Evolutionary conservation across 495 filamentous ascomycete species (phyloP).

Genomic region (Niebla homalea): DNA sequence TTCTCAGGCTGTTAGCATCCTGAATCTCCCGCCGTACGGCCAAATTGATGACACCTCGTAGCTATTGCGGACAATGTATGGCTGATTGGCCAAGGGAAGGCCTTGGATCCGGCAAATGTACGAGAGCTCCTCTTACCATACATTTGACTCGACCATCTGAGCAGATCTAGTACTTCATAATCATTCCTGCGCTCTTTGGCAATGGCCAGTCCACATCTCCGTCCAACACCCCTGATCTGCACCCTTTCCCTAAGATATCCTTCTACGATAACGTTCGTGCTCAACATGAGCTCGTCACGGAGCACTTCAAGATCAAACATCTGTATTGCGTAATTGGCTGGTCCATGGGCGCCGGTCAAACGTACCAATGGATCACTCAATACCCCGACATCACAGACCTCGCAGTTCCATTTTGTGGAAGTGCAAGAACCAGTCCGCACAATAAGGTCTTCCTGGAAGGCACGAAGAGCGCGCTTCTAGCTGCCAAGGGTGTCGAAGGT

Average conservation of each 20-base stretch:
- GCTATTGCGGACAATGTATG: conserved; percentile 51
- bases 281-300: conserved; percentile 50
- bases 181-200: conserved; percentile 58
- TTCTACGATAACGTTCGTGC: conserved; percentile 61
- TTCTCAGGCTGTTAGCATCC: conserved; percentile 42
- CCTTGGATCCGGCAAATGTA: conserved; percentile 40
- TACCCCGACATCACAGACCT: conserved; percentile 60
- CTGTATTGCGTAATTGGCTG: conserved; percentile 51
- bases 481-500: conserved; percentile 39
- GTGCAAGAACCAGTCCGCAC: conserved; percentile 53
- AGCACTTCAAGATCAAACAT: conserved; percentile 49
- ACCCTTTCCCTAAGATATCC: conserved; percentile 45
- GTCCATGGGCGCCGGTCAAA: conserved; percentile 59
- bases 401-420: conserved; percentile 53
- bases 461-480: conserved; percentile 52
- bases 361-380: conserved; percentile 58
- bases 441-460: conserved; percentile 65
- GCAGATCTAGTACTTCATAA: conserved; percentile 42
- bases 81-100: conserved; percentile 49
- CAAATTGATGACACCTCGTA: conserved; percentile 11
- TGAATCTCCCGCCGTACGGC: not conserved
- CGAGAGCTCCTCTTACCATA: not conserved
- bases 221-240: conserved; percentile 42
- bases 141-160: not conserved
- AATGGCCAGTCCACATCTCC: conserved; percentile 62